phyloP scores from a whole-genome alignment of 345 rosid genomes.

The Brassica juncea region DNA sequence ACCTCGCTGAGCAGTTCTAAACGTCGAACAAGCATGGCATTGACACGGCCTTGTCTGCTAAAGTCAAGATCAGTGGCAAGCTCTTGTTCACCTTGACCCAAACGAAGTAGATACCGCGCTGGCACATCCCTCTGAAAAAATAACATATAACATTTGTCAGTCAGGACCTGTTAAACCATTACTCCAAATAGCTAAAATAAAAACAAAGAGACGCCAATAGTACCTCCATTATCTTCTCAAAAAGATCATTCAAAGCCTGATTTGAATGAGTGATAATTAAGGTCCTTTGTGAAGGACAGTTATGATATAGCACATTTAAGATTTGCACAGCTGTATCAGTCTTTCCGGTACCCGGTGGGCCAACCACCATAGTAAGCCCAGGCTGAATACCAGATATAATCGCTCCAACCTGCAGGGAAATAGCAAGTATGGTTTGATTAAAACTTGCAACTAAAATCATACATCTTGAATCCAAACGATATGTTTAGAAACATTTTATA shows the following conservation, averaged over 20 bases:
- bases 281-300: conserved; percentile 97
- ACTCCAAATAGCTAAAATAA: not conserved
- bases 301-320: conserved; percentile 91
- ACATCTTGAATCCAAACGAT: not conserved
- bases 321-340: conserved; percentile 99
- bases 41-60: conserved; percentile 98
- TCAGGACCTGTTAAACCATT: not conserved
- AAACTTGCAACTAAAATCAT: conserved; percentile 13
- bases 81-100: conserved; percentile 99
- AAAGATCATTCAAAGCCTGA: conserved; percentile 97
- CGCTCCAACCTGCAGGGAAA: conserved; percentile 77
- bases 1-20: conserved; percentile 89
- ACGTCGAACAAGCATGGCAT: conserved; percentile 97
- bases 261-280: conserved; percentile 96
- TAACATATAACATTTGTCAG: conserved; percentile 4
- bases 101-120: conserved; percentile 96
- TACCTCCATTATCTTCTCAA: conserved; percentile 98
- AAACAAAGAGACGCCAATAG: conserved; percentile 6
- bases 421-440: conserved; percentile 9
- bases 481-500: not conserved
- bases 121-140: conserved; percentile 94
- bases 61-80: conserved; percentile 97
- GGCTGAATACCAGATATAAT: conserved; percentile 98
- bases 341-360: conserved; percentile 99
- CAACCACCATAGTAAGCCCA: conserved; percentile 97